Evolutionary conservation across 1,139 yeast species (phyloP).

Genomic region (Petasospora fabianii): DNA sequence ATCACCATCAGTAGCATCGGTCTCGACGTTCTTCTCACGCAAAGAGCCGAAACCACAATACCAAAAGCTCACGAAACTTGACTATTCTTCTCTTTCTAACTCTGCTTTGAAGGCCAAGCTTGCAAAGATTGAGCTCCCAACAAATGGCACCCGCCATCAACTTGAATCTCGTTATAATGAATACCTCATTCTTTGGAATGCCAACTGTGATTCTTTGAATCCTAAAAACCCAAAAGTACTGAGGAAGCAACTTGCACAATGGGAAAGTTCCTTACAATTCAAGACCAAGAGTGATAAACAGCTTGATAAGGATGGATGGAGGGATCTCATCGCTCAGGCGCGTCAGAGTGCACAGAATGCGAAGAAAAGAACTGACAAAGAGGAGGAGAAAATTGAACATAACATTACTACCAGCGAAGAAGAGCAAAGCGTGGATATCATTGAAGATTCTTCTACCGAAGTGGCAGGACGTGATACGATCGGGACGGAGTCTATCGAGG

Average conservation of each 20-base stretch:
- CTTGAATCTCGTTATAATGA: slow-evolving; percentile 74
- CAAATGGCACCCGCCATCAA: slow-evolving; percentile 58
- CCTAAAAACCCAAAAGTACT: slow-evolving; percentile 60
- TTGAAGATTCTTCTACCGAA: too few relatives aligned
- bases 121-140: slow-evolving; percentile 49
- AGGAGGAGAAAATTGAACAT: neutral
- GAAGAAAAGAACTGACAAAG: neutral
- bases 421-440: too few relatives aligned
- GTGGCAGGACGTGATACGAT: too few relatives aligned
- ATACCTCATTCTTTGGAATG: slow-evolving; percentile 75
- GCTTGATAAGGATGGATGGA: slow-evolving; percentile 46
- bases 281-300: slow-evolving; percentile 27
- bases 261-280: slow-evolving; percentile 52
- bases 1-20: slow-evolving; percentile 3
- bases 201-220: slow-evolving; percentile 72
- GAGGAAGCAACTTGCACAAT: slow-evolving; percentile 52
- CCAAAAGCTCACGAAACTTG: slow-evolving; percentile 52
- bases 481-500: neutral
- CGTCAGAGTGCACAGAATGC: slow-evolving; percentile 2
- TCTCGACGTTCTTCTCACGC: slow-evolving; percentile 6
- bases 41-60: slow-evolving; percentile 8
- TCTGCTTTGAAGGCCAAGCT: slow-evolving; percentile 62
- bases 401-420: too few relatives aligned
- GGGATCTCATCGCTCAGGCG: slow-evolving; percentile 13
- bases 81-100: slow-evolving; percentile 56